A percentile compares a stretch with the other conserved stretches of the same genome.
Evolutionary conservation across 2,329 filamentous ascomycete genomes (phyloP).

Genomic region (Phialophora expanda): DNA sequence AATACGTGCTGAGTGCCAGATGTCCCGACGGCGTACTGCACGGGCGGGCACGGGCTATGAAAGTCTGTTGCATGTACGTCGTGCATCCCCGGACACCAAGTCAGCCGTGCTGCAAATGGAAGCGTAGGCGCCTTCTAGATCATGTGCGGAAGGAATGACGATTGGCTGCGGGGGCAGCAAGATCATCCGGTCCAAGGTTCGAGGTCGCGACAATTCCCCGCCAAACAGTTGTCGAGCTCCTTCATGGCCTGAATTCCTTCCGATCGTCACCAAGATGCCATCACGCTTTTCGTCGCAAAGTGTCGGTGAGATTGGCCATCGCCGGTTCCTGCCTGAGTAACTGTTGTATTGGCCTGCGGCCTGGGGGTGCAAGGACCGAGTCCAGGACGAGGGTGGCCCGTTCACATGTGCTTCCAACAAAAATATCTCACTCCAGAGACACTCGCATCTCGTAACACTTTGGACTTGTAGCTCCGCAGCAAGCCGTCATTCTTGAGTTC

Average conservation of each 20-base stretch:
- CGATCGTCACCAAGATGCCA: slow-evolving; percentile 10
- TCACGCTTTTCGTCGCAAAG: slow-evolving; percentile 14
- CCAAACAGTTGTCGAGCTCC: slow-evolving; percentile 7
- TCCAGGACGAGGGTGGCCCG: slow-evolving; percentile 12
- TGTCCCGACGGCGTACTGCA: background rate
- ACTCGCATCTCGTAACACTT: slow-evolving; percentile 11
- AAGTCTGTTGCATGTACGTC: background rate
- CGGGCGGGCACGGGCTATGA: background rate
- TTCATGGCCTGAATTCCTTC: slow-evolving; percentile 16
- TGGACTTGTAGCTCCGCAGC: slow-evolving; percentile 23
- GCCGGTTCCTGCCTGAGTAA: background rate
- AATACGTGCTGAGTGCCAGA: background rate
- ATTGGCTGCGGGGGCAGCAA: slow-evolving; percentile 20
- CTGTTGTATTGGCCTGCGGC: background rate
- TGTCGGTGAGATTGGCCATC: slow-evolving; percentile 25
- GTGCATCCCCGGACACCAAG: background rate
- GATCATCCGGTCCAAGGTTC: slow-evolving; percentile 10
- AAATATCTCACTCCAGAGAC: background rate
- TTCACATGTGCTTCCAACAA: slow-evolving; percentile 9
- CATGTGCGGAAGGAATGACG: slow-evolving; percentile 12
- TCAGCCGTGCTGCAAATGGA: slow-evolving; percentile 5
- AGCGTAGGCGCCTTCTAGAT: background rate
- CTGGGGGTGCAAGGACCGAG: background rate
- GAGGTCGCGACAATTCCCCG: slow-evolving; percentile 18
- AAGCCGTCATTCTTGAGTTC: slow-evolving; percentile 33